Evolutionary conservation across 805 yeast species (phyloP), one percentile per base, ranked within the genome.

Genomic region (Yarrowia hollandica): DNA sequence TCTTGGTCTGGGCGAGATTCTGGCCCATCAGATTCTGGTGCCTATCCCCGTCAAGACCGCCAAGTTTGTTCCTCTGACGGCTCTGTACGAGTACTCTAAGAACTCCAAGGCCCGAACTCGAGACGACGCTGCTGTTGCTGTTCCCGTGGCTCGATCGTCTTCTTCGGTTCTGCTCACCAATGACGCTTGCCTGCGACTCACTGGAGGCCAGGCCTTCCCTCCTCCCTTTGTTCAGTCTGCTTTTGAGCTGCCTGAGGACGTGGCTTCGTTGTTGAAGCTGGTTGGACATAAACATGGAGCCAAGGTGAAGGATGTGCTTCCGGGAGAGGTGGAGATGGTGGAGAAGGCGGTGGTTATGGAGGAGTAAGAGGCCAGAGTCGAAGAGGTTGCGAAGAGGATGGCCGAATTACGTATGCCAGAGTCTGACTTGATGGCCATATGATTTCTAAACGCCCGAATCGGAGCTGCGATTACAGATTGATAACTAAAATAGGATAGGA

Each of bases 211-310:
- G 66, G 77, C 85, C 22, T 79, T 84, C 57, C 79, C 80, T 61
- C 91, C 97, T 66, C 82, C 89, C 65, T 94, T 96, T 94, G 86
- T 88, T 41, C 97, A 91, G 70, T 88, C 96, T 23, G 75, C 80
- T 38, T 84, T 77, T 73, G 85, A 85, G 71, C 73, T 92, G 60
- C 71, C 77, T 26, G 82, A 81, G 44, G 74, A 75, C 6, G 66
- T 71, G 8, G 63, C 66, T 18, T 64, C 62, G 35, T 64, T 72
- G 23, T 62, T 71, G 35, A 62, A 66, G 39, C 65, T 71, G 37
- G 60, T 67, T 2, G 63, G 63, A 41, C 66, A 64, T 55, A 66
- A 64, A 62, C 61, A 60, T 22, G 73, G 73, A 9, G 63, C 72
- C 54, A 68, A 64, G 60, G 69, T 69, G 64, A 63, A 67, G 58